Evolutionary conservation across 2,329 filamentous ascomycete genomes (phyloP).

Genomic region (Didymosphaeria variabile): DNA sequence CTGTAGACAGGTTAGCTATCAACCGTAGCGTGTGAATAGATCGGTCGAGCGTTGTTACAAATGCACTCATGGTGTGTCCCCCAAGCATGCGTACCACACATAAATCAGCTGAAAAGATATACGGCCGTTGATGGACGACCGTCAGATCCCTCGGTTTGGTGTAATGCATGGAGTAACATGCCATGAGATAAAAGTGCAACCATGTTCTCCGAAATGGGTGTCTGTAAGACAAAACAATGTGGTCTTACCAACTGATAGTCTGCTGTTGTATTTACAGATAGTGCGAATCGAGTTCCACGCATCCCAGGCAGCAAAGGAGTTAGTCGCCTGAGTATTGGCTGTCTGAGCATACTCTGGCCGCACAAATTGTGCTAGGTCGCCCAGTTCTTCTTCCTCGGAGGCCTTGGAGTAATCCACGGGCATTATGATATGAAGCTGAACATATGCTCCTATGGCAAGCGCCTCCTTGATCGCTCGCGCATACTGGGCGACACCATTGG

Average conservation of each 20-base stretch:
- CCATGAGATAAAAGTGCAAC: background rate
- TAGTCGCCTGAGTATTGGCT: slow-evolving; percentile 56
- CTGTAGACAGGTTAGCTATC: slow-evolving; percentile 44
- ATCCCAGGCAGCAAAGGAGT: slow-evolving; percentile 87
- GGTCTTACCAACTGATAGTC: slow-evolving; percentile 83
- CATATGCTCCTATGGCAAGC: slow-evolving; percentile 75
- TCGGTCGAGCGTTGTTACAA: background rate
- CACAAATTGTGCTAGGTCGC: slow-evolving; percentile 62
- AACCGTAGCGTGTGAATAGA: background rate
- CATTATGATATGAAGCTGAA: slow-evolving; percentile 82
- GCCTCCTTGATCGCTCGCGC: slow-evolving; percentile 84
- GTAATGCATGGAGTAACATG: no score
- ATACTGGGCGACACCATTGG: slow-evolving; percentile 73
- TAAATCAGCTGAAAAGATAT: background rate
- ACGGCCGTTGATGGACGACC: no score
- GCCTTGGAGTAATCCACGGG: slow-evolving; percentile 79
- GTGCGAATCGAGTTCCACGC: slow-evolving; percentile 89
- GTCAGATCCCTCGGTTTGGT: no score
- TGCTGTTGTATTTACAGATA: slow-evolving; percentile 82
- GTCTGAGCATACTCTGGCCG: slow-evolving; percentile 44
- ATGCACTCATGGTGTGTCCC: background rate
- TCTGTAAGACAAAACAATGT: slow-evolving; percentile 1
- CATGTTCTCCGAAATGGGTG: slow-evolving; percentile 3
- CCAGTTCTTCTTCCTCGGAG: slow-evolving; percentile 61
- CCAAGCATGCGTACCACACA: background rate